Percentiles rank a stretch among this genome's conserved stretches.
These are phyloP conservation scores for Solanum arcanum DNA, from an alignment of 257 asterid genomes.

Conservation along the genomic window DNA sequence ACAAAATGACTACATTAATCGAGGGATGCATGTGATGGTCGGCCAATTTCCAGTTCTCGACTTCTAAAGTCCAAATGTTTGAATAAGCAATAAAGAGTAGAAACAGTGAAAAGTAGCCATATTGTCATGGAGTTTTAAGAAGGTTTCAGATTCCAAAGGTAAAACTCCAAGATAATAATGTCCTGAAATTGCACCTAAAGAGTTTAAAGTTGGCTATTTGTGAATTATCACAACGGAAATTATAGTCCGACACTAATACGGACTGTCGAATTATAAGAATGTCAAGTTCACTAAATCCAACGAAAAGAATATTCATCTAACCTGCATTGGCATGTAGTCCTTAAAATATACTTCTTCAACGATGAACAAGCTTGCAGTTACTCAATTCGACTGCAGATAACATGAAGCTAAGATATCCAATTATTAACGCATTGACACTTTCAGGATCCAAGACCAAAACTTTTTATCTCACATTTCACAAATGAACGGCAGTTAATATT, in stretches of 20 bases:
- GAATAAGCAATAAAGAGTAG: background rate
- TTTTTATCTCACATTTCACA: background rate
- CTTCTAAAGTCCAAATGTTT: background rate
- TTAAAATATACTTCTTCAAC: background rate
- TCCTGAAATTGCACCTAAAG: background rate
- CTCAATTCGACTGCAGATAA: background rate
- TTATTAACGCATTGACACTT: background rate
- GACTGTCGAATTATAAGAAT: background rate
- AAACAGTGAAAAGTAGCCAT: background rate
- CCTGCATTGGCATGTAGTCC: background rate
- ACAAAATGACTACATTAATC: background rate
- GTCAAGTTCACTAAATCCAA: background rate
- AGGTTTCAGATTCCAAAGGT: background rate
- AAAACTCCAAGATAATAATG: background rate
- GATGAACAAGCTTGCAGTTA: background rate
- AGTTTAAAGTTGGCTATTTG: background rate
- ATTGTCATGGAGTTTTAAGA: background rate
- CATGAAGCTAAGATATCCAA: background rate
- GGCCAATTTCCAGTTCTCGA: background rate
- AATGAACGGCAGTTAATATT: background rate
- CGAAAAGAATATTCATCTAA: background rate
- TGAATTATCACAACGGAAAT: background rate
- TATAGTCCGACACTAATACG: background rate
- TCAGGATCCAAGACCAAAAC: background rate
- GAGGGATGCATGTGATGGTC: background rate